Base-by-base conservation (phyloP, 176 grass and related monocot genomes). In the Oryza australiensis region DNA sequence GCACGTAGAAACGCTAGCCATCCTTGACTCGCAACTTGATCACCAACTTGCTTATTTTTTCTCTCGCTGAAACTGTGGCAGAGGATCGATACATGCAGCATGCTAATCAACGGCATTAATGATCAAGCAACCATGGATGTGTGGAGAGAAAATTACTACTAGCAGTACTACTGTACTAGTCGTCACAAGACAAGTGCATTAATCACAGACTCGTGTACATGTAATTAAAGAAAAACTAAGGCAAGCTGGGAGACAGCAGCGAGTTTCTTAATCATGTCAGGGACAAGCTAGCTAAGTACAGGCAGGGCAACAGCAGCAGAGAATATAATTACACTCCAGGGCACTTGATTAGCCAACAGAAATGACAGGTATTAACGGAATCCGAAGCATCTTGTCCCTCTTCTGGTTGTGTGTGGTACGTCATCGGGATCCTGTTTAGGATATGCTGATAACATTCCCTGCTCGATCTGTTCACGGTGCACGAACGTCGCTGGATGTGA, bases 291-390 rank as follows among this genome's bases (percentile, higher is more conserved):
- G 46, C 62, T 9, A 32, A 38, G 42, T 16, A 66, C 76, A 80
- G 0, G 51, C 64, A 75, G 77, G 42, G 59, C 3, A 70, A 9
- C 72, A 65, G 74, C 55, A 81, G 57, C 87, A 89, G 83, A 12
- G 87, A 66, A 60, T 24, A 60, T 60, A 23, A 72, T 72, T 89
- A 30, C 43, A 60, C 22, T 60, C 69, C 46, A 43, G 34, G 22
- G 46, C 22, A 23, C 11, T 48, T 77, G 46, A 30, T 74, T 68
- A 40, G 81, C 72, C 62, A 80, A 57, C 83, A 77, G 40, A 12
- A 12, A 32, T 20, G 43, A n/a, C 22, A 66, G 78, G 87, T 74
- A 86, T 89, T 89, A 77, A 77, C 78, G 9, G 83, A 29, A 86
- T 89, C 87, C 83, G 12, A 88, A 63, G 75, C 62, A 32, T 34